Base-by-base conservation (phyloP, 2,329 filamentous ascomycete species). In the Xylaria polymorpha region DNA sequence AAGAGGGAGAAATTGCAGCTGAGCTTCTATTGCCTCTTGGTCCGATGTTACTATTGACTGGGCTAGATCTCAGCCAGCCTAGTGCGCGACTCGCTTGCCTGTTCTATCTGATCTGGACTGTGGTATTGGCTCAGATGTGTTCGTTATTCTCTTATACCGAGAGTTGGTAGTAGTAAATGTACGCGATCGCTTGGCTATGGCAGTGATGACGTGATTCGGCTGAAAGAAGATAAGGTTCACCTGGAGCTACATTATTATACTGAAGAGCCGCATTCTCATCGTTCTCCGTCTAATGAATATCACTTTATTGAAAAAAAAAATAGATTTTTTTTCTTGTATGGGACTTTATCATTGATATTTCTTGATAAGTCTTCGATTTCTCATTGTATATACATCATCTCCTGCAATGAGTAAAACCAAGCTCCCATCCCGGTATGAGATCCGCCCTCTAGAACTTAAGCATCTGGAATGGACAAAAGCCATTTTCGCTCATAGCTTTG, bases 391-490 rank as follows among this genome's bases (percentile, higher is more conserved):
- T 64, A 20, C 20, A 22, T 29, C 20, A 22, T 29, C 29, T 43
- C 18, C 29, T 5, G 50, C 12, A 25, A 70, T 67, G 68, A 44
- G 43, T 39, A 61, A 67, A 15, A 56, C 44, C 4, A 64, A 64
- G 37, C 60, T 70, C 39, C n/a, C 66, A 7, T 43, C 68, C 15
- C 56, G 68, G 32, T 70, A 65, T 62, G 68, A 66, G 53, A 70
- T 70, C 22, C 68, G 68, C 14, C 51, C 68, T 4, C 58, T 70
- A 0, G 46, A 62, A 43, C 48, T 63, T 35, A 20, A 65, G 50
- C 68, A 70, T 18, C 25, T 68, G 10, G 66, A 70, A 37, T 68
- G 65, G 68, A 62, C 66, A n/a, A 68, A 68, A 57, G 68, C 65
- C 4, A 1, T 70, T 12, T 65, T 70, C 20, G 68, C 68, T 56